Evolutionary conservation across 208 protist species (phyloP).

Genomic region (Wallacemonas rigidus): DNA sequence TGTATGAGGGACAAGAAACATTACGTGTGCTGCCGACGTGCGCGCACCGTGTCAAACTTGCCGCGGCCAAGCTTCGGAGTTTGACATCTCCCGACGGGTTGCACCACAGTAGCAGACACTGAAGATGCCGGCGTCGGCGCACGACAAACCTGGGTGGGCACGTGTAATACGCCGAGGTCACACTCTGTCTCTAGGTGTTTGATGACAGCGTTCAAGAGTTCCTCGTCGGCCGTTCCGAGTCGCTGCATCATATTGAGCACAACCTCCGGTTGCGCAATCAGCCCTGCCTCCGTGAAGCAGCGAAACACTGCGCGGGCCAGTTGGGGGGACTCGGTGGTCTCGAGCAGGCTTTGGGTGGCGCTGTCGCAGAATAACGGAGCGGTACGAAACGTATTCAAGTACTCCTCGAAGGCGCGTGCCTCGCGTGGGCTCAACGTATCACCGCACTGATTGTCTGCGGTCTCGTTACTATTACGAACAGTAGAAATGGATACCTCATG

Average conservation of each 20-base stretch:
- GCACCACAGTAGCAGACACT: not conserved
- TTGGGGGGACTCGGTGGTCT: conserved; percentile 1
- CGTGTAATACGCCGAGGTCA: conserved; percentile 10
- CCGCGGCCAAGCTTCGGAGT: not conserved
- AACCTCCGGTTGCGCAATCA: conserved; percentile 1
- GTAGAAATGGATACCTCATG: conserved; percentile 12
- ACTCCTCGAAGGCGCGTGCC: not conserved
- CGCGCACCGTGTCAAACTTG: not conserved
- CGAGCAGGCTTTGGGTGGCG: conserved; percentile 6
- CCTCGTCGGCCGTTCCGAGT: not conserved
- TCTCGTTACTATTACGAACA: conserved; percentile 1
- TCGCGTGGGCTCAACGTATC: not conserved
- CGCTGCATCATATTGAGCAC: conserved; percentile 7
- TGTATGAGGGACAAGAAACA: not conserved
- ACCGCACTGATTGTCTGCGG: too few relatives aligned
- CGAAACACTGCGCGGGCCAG: conserved; percentile 11
- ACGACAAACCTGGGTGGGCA: not conserved
- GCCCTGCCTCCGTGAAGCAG: conserved; percentile 7
- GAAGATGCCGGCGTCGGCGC: too few relatives aligned
- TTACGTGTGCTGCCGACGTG: not conserved
- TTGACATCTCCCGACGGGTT: not conserved
- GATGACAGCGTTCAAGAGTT: not conserved
- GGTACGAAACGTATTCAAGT: conserved; percentile 7
- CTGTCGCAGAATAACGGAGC: conserved; percentile 6
- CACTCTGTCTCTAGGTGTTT: conserved; percentile 12